These are phyloP conservation scores for Aspergillus intermedius DNA, from an alignment of 2,329 filamentous ascomycete species.

Conservation along the genomic window DNA sequence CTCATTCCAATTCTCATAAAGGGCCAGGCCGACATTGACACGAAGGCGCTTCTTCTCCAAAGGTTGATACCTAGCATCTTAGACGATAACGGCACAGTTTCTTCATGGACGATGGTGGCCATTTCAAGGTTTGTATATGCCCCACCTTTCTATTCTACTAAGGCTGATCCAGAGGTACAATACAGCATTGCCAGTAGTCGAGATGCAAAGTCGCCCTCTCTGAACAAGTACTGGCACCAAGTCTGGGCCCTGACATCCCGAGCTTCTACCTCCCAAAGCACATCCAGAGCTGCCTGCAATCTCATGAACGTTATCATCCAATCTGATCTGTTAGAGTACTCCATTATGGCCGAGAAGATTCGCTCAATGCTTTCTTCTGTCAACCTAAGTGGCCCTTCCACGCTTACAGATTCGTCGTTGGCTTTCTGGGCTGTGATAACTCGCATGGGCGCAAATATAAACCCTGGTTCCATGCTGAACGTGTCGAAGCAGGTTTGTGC, in stretches of 20 bases:
- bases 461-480: constrained; percentile 60
- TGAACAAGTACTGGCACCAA: constrained; percentile 58
- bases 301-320: constrained; percentile 64
- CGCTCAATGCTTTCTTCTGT: constrained; percentile 68
- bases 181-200: constrained; percentile 28
- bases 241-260: constrained; percentile 69
- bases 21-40: constrained; percentile 43
- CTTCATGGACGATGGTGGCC: constrained; percentile 80
- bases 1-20: constrained; percentile 48
- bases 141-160: background rate
- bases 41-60: constrained; percentile 51
- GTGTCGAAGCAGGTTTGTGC: constrained; percentile 66
- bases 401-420: constrained; percentile 73
- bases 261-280: constrained; percentile 61
- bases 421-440: constrained; percentile 65
- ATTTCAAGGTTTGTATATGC: constrained; percentile 60
- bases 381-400: constrained; percentile 72
- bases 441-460: constrained; percentile 58
- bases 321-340: constrained; percentile 59
- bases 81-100: constrained; percentile 61
- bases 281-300: constrained; percentile 70
- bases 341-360: constrained; percentile 61
- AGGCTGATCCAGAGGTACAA: constrained; percentile 5
- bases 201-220: constrained; percentile 31
- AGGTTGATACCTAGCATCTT: constrained; percentile 54